Percentiles rank a stretch among this genome's conserved stretches.
Evolutionary conservation across 805 yeast genomes (phyloP).

Genomic region (Clavispora santaluciae): DNA sequence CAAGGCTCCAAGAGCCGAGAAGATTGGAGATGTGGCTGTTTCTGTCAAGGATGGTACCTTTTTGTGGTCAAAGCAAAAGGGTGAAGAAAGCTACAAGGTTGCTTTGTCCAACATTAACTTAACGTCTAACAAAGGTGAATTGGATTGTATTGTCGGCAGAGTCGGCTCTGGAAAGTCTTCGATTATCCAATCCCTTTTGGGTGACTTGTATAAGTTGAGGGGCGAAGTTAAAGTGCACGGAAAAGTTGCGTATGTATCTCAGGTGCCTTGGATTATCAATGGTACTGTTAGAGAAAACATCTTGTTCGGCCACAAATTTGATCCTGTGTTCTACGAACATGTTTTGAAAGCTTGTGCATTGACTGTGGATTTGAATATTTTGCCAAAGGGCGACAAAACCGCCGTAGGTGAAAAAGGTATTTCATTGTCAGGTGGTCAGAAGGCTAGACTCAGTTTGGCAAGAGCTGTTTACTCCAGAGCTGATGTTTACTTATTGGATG

Average conservation of each 20-base stretch:
- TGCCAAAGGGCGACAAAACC: constrained; percentile 88
- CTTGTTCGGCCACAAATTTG: constrained; percentile 81
- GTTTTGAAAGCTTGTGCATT: constrained; percentile 89
- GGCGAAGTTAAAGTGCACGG: constrained; percentile 77
- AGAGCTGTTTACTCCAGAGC: constrained; percentile 95
- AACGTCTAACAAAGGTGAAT: constrained; percentile 64
- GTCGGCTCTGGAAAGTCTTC: constrained; percentile 93
- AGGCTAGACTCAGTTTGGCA: constrained; percentile 91
- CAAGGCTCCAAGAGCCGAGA: constrained; percentile 43
- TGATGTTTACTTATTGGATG: constrained; percentile 86
- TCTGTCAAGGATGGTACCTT: constrained; percentile 63
- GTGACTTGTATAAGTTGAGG: constrained; percentile 70
- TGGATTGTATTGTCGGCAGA: constrained; percentile 81
- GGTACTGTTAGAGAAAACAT: constrained; percentile 90
- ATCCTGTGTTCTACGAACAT: constrained; percentile 71
- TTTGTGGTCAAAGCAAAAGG: constrained; percentile 72
- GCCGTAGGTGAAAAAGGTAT: constrained; percentile 97
- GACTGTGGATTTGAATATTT: constrained; percentile 64
- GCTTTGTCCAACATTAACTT: constrained; percentile 63
- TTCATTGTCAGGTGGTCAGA: constrained; percentile 95
- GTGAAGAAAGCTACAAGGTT: constrained; percentile 49
- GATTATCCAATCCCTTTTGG: constrained; percentile 70
- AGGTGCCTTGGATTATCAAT: constrained; percentile 96
- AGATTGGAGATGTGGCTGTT: constrained; percentile 64
- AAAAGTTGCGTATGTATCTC: constrained; percentile 82